Evolutionary conservation across 192 early-diverging fungal genomes (phyloP), one percentile per base, ranked within the genome.

Genomic region (Obelidium mucronatum): DNA sequence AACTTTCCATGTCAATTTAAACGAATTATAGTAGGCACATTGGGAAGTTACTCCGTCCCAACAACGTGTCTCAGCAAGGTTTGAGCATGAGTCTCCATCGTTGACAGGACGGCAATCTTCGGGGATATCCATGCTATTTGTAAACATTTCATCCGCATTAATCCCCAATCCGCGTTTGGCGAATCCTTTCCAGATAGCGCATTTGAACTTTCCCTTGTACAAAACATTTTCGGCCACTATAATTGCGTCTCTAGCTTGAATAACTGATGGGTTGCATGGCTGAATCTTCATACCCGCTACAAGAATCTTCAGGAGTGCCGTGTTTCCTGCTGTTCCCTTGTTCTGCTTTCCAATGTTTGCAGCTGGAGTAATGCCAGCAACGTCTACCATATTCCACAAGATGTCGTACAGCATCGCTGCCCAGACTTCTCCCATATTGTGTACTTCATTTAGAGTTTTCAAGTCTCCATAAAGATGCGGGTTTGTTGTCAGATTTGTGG

Each of bases 361-460:
- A 33, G 15, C 28, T 44, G 61, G 72, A 42, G 72, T 1, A 28
- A 82, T 73, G 1, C 86, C 87, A 28, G 80, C 70, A 51, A 33
- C 48, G 31, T 83, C 85, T 6, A 87, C 69, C 52, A 91, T 71
- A 76, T 80, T 80, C 85, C 85, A 91, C 73, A 83, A 73, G 1
- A 86, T 79, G 73, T 91, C 89, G 64, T 81, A 83, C 30, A 91
- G 79, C 55, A 89, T 87, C 30, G 70, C 53, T 1, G 86, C 85
- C 87, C 87, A 91, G 33, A 91, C 79, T 64, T 85, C 84, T 48
- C 89, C 89, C 30, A 88, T 79, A 1, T 56, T 40, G 58, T 91
- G 88, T 24, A 86, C 86, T 37, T 87, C 86, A 33, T 82, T 52
- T 19, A 54, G 67, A 0, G n/a, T 67, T 5, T 17, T 33, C 11